Evolutionary conservation across 164 flowering plant species (phyloP), one percentile per base, ranked within the genome.

Genomic region (Warburgia ugandensis): DNA sequence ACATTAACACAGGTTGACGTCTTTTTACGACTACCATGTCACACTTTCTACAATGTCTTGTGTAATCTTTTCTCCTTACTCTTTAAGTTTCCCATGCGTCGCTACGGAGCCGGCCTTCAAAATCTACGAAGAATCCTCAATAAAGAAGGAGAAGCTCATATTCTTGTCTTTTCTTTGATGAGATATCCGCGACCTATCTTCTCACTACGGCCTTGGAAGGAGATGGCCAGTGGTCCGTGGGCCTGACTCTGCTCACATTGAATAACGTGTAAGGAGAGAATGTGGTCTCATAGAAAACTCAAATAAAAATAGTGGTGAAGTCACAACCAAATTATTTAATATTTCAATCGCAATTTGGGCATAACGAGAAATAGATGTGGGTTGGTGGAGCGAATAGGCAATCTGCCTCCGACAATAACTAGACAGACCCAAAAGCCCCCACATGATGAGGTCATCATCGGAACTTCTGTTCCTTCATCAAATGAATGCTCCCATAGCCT

Each of bases 391-490:
- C 5, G 48, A 45, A 21, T 25, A 23, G 48, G 25, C 29, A 9
- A 29, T 26, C 31, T 26, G 30, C 11, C 48, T 0, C 48, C 48
- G 48, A 45, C 48, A 43, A 43, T 22, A 45, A 45, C 48, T 26
- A 45, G 30, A 45, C 48, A 3, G 14, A 45, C 48, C 31, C 12
- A 45, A 45, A 45, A 26, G 31, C 48, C 48, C 12, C n/a, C 5
- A 7, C 27, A 26, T 45, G 48, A 45, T 45, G 48, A 25, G 25
- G 30, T 45, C 48, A 27, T 45, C 48, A 45, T 45, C 48, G n/a
- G n/a, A 25, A 22, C 27, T 1, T 11, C 14, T 8, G 25, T 6
- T 3, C 29, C 25, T 3, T 45, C 29, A 26, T 44, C 29, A 7
- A 1, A n/a, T 13, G 17, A 13, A 8, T 29, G 22, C 28, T 23